Percentiles rank a stretch among this genome's conserved stretches.
Evolutionary conservation across 2,329 filamentous ascomycete species (phyloP).

Genomic region (Ophioceras dolichostomum): DNA sequence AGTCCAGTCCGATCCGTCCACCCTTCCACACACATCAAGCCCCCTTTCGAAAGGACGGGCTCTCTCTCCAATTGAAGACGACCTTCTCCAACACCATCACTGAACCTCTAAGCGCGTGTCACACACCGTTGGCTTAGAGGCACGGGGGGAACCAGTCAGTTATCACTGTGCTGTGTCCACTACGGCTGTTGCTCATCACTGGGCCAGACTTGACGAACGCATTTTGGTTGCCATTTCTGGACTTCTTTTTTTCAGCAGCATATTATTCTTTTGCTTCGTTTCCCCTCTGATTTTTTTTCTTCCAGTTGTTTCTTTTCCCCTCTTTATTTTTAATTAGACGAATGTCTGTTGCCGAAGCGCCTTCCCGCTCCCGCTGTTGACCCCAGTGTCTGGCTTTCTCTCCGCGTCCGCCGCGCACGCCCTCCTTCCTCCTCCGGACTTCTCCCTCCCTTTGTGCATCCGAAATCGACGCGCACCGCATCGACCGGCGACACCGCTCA

Average conservation of each 20-base stretch:
- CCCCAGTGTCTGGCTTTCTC: slow-evolving; percentile 9
- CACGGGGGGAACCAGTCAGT: too few relatives aligned
- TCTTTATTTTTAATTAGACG: slow-evolving; percentile 7
- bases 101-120: too few relatives aligned
- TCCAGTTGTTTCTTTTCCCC: slow-evolving; percentile 1
- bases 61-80: too few relatives aligned
- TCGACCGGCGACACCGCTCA: slow-evolving; percentile 3
- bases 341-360: slow-evolving; percentile 7
- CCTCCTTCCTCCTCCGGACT: slow-evolving; percentile 7
- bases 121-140: too few relatives aligned
- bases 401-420: too few relatives aligned
- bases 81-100: too few relatives aligned
- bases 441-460: slow-evolving; percentile 9
- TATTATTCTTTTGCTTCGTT: not conserved
- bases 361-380: slow-evolving; percentile 6
- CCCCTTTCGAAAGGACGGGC: too few relatives aligned
- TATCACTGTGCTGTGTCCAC: too few relatives aligned
- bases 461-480: slow-evolving; percentile 5
- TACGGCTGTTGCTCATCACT: too few relatives aligned
- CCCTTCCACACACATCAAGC: too few relatives aligned
- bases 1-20: too few relatives aligned
- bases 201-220: too few relatives aligned
- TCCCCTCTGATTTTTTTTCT: not conserved
- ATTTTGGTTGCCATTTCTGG: slow-evolving; percentile 2
- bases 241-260: slow-evolving; percentile 1